Percentiles rank a stretch among this genome's conserved stretches.
Evolutionary conservation across 352 stramenopile genomes (phyloP).

Genomic region (Salisapilia sapeloensis): DNA sequence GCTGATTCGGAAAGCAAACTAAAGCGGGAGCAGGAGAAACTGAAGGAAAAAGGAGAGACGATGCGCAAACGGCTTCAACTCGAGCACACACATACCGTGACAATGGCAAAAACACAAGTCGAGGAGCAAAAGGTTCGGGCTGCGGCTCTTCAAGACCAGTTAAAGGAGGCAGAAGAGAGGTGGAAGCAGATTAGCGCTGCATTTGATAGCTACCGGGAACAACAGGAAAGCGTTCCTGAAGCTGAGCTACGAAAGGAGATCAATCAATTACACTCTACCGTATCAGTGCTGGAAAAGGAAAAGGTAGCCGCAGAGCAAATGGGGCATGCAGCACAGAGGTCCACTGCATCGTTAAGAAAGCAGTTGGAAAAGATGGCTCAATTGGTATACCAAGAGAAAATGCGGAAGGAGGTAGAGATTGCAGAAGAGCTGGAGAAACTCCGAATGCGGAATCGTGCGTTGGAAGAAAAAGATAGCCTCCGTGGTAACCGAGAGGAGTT

Average conservation of each 20-base stretch:
- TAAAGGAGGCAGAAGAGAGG: conserved; percentile 23
- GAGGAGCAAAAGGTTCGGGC: conserved; percentile 30
- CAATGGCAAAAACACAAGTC: conserved; percentile 32
- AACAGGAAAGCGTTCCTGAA: conserved; percentile 62
- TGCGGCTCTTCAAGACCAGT: conserved; percentile 16
- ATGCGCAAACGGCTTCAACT: conserved; percentile 33
- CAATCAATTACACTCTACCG: conserved; percentile 22
- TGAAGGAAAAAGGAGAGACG: conserved; percentile 35
- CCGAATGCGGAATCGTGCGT: conserved; percentile 58
- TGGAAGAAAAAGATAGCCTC: conserved; percentile 63
- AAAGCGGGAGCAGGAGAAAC: conserved; percentile 32
- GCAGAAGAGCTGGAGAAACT: conserved; percentile 66
- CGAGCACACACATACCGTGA: conserved; percentile 35
- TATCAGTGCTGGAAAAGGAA: conserved; percentile 45
- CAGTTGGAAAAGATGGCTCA: conserved; percentile 44
- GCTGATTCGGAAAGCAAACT: conserved; percentile 23
- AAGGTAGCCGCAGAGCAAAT: conserved; percentile 19
- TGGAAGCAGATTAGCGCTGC: conserved; percentile 40
- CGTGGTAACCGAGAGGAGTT: conserved; percentile 67
- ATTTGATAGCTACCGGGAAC: conserved; percentile 45
- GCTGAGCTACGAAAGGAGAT: conserved; percentile 57
- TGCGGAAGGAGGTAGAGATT: conserved; percentile 38
- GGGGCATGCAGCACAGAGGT: conserved; percentile 16
- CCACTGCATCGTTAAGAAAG: conserved; percentile 15
- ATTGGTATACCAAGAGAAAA: conserved; percentile 40